phyloP scores from a whole-genome alignment of 352 stramenopile genomes.

The Phytophthora ohioensis region DNA sequence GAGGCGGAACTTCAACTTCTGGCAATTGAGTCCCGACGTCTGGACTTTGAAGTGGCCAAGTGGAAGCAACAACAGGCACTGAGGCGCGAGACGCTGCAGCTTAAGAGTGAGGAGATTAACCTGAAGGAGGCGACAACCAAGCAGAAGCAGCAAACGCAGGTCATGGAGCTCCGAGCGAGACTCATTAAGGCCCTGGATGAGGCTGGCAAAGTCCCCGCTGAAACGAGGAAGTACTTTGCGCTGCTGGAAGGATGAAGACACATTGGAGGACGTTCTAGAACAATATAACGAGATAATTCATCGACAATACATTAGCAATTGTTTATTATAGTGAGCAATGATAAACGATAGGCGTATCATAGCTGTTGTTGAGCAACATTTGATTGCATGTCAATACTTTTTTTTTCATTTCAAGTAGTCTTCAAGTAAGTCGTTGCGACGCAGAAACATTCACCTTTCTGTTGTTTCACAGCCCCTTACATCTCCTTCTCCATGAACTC shows the following conservation, averaged over 20 bases:
- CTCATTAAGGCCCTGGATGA: conserved; percentile 33
- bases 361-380: too few species aligned
- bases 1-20: conserved; percentile 30
- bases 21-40: conserved; percentile 20
- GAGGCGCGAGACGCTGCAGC: conserved; percentile 24
- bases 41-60: conserved; percentile 39
- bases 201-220: conserved; percentile 5
- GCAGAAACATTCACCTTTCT: too few species aligned
- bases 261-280: not conserved
- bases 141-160: conserved; percentile 29
- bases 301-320: too few species aligned
- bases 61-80: conserved; percentile 42
- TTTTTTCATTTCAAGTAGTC: too few species aligned
- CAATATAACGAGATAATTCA: not conserved
- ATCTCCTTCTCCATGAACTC: conserved; percentile 91
- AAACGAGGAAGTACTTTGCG: conserved; percentile 27
- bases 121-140: conserved; percentile 35
- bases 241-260: conserved; percentile 31
- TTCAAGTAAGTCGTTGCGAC: too few species aligned
- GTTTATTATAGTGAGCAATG: too few species aligned
- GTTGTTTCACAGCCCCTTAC: not conserved
- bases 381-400: too few species aligned
- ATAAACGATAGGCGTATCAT: too few species aligned
- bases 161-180: conserved; percentile 32
- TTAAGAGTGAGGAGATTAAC: conserved; percentile 38